Evolutionary conservation across 2,329 filamentous ascomycete genomes (phyloP), one percentile per base, ranked within the genome.

Genomic region (Cladophialophora yegresii): DNA sequence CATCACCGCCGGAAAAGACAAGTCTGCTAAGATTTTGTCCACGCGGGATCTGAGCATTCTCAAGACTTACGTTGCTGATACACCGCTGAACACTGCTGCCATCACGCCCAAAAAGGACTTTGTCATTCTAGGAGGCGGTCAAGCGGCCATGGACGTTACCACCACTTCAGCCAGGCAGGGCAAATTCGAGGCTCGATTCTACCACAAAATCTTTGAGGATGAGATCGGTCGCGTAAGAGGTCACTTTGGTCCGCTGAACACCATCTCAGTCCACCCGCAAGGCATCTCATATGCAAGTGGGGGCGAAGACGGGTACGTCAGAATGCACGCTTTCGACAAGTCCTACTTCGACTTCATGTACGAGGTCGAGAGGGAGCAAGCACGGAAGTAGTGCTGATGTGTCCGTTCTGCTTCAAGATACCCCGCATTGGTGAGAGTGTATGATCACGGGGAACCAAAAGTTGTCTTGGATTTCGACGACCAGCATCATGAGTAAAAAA

Each of bases 141-240:
- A 99, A 82, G 95, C 93, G 70, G 95, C 95, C 76, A 97, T 97
- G 92, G 93, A 98, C 76, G 95, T 99, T 80, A 99, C 95, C 64
- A 96, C 91, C 61, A 98, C 95, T 58, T 89, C 89, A 36, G 89
- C 92, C 56, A 87, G 95, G 71, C 95, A 99, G 84, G 95, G 95
- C 81, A 98, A 98, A 82, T 99, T 99, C 83, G 95, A 99, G 81
- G 95, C 95, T 51, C 89, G 95, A 71, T 99, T 99, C 85, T 99
- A 97, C 85, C 95, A 99, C 88, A 98, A 96, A 86, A 89, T 99
- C 78, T 98, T 99, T 78, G 92, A 96, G 81, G 93, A 99, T 80
- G 95, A 99, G 83, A 93, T 98, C 75, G 95, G 95, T 72, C 89
- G 95, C 83, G 95, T 99, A 70, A 87, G 92, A 76, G 95, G 95